Conservation (phyloP, 495 filamentous ascomycete species). For the Pseudevernia furfuracea region DNA sequence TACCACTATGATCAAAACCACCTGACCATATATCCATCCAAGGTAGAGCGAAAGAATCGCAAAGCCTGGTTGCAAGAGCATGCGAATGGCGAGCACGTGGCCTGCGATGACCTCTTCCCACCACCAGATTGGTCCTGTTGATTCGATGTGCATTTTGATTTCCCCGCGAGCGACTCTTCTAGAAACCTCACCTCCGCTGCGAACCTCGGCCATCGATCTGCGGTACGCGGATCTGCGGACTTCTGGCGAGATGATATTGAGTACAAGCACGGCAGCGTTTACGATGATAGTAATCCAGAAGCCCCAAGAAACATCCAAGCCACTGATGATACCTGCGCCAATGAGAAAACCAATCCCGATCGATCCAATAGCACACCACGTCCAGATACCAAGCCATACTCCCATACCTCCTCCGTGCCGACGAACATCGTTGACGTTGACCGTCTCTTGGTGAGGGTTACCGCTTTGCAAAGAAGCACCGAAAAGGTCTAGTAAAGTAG, state of each 20-base stretch:
- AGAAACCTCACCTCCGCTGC: slow-evolving; percentile 45
- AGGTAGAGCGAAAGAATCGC: slow-evolving; percentile 60
- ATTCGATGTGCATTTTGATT: slow-evolving; percentile 63
- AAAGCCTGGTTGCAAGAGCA: slow-evolving; percentile 66
- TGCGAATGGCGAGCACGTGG: slow-evolving; percentile 54
- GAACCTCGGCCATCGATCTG: slow-evolving; percentile 56
- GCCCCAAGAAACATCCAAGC: slow-evolving; percentile 56
- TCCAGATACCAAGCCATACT: slow-evolving; percentile 70
- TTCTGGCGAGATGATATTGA: slow-evolving; percentile 61
- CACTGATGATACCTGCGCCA: slow-evolving; percentile 57
- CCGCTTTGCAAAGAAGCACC: slow-evolving; percentile 63
- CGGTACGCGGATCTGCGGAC: slow-evolving; percentile 56
- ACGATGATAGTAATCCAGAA: slow-evolving; percentile 63
- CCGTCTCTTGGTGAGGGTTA: slow-evolving; percentile 62
- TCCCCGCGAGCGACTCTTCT: slow-evolving; percentile 60
- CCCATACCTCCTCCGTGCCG: slow-evolving; percentile 69
- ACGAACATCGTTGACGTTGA: slow-evolving; percentile 53
- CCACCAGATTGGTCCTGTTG: slow-evolving; percentile 64
- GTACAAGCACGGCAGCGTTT: slow-evolving; percentile 49
- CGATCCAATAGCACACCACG: slow-evolving; percentile 62
- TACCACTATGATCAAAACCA: slow-evolving; percentile 59
- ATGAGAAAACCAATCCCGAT: slow-evolving; percentile 60
- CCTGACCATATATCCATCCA: slow-evolving; percentile 69
- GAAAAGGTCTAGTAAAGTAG: slow-evolving; percentile 64
- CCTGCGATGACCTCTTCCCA: slow-evolving; percentile 65